These are phyloP conservation scores for Blastobotrys attinorum DNA, from an alignment of 805 yeast genomes.

Conservation along the genomic window DNA sequence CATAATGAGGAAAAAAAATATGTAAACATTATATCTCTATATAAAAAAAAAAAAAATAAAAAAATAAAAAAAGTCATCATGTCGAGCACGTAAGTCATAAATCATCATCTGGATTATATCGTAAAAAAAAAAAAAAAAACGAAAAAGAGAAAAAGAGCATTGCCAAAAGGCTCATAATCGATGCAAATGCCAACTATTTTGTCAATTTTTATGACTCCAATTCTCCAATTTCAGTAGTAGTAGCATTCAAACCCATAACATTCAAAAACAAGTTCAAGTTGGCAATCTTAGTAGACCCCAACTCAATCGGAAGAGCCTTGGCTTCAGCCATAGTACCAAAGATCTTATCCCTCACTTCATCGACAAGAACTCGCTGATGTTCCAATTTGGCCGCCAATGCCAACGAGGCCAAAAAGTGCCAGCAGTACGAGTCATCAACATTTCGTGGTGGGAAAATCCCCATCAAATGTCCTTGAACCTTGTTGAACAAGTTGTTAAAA, in stretches of 20 bases:
- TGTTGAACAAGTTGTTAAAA: conserved; percentile 74
- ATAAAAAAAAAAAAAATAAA: no score
- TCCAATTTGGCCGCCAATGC: conserved; percentile 89
- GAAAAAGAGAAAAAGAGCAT: no score
- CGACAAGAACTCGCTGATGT: conserved; percentile 81
- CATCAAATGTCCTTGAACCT: conserved; percentile 68
- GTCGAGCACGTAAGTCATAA: no score
- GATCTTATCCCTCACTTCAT: conserved; percentile 87
- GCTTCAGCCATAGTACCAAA: conserved; percentile 81
- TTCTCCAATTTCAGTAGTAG: conserved; percentile 81
- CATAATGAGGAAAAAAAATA: no score
- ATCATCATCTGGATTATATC: no score
- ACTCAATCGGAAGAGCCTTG: conserved; percentile 43
- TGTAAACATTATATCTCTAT: no score
- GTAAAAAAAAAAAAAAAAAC: no score
- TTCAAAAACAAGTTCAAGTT: conserved; percentile 88
- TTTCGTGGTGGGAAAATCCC: conserved; percentile 69
- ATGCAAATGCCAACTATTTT: no score
- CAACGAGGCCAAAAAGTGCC: conserved; percentile 95
- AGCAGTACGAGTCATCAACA: conserved; percentile 72
- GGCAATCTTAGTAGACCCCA: conserved; percentile 51
- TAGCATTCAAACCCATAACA: conserved; percentile 93
- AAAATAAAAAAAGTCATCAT: no score
- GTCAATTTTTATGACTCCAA: conserved; percentile 28
- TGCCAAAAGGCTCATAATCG: no score